Evolutionary conservation across 2,329 filamentous ascomycete species (phyloP).

Genomic region (Dothideomycetes sp.): DNA sequence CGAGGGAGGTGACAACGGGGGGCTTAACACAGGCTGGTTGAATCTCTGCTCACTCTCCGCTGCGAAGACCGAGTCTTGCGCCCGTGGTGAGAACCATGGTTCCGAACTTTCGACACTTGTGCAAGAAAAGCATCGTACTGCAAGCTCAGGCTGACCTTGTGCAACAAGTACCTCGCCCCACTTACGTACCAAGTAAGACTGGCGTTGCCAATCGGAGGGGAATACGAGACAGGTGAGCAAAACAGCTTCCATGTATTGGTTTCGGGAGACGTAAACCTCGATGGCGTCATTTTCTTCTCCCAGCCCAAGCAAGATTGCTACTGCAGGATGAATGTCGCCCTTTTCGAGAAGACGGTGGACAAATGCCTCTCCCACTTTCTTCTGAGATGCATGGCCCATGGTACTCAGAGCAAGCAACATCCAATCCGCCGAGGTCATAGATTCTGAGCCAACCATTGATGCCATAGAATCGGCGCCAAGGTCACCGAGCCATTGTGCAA

Average conservation of each 20-base stretch:
- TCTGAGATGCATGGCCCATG: slow-evolving; percentile 66
- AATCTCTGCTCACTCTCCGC: slow-evolving; percentile 37
- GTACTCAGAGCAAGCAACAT: slow-evolving; percentile 88
- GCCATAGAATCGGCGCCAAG: slow-evolving; percentile 71
- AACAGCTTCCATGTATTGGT: slow-evolving; percentile 84
- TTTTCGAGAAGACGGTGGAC: slow-evolving; percentile 82
- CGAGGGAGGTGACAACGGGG: slow-evolving; percentile 63
- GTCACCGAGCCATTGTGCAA: slow-evolving; percentile 89
- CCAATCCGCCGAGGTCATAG: slow-evolving; percentile 93
- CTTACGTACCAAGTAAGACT: slow-evolving; percentile 76
- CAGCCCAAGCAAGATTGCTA: slow-evolving; percentile 84
- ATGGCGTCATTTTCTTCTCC: slow-evolving; percentile 91
- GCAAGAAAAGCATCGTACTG: slow-evolving; percentile 87
- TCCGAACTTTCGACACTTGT: slow-evolving; percentile 75
- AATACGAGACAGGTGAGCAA: slow-evolving; percentile 75
- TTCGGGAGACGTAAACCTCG: slow-evolving; percentile 88
- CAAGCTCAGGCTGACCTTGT: slow-evolving; percentile 77
- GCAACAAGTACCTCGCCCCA: slow-evolving; percentile 91
- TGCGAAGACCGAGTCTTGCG: slow-evolving; percentile 48
- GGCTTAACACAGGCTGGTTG: slow-evolving; percentile 41
- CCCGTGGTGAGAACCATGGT: slow-evolving; percentile 78
- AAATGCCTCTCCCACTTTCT: slow-evolving; percentile 82
- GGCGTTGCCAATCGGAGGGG: slow-evolving; percentile 81
- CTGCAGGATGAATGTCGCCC: slow-evolving; percentile 83
- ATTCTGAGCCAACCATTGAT: slow-evolving; percentile 61